phyloP scores from a whole-genome alignment of 2,329 filamentous ascomycete species.

The Aspergillus intermedius region DNA sequence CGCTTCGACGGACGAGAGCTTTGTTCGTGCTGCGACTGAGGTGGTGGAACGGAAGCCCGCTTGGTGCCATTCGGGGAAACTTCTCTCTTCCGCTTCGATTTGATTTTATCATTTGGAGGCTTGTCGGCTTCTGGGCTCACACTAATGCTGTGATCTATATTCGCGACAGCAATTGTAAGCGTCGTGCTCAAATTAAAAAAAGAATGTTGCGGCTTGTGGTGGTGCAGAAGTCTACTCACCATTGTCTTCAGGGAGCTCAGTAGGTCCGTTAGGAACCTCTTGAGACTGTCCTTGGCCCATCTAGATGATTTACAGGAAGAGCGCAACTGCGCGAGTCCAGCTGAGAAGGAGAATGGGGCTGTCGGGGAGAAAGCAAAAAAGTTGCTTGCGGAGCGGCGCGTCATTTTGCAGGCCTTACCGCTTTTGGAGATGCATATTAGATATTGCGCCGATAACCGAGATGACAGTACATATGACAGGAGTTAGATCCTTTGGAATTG shows the following conservation, averaged over 20 bases:
- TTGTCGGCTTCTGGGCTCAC: too few relatives aligned
- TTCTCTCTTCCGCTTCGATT: constrained; percentile 9
- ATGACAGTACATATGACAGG: not conserved
- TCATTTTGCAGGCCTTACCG: constrained; percentile 1
- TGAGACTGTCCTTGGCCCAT: constrained; percentile 19
- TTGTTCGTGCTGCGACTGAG: constrained; percentile 3
- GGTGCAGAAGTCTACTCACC: constrained; percentile 4
- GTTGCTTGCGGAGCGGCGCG: not conserved
- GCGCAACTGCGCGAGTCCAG: not conserved
- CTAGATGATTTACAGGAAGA: not conserved
- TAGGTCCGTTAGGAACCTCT: constrained; percentile 1
- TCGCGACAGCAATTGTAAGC: too few relatives aligned
- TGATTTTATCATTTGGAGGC: not conserved
- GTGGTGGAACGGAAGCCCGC: not conserved
- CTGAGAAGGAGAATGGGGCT: not conserved
- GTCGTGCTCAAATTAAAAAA: too few relatives aligned
- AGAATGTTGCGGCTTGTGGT: not conserved
- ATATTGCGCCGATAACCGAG: not conserved
- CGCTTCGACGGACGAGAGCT: constrained; percentile 19
- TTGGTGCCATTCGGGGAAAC: not conserved
- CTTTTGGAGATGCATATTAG: not conserved
- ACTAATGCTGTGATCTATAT: too few relatives aligned
- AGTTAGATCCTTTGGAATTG: too few relatives aligned
- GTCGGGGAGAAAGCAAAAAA: constrained; percentile 2
- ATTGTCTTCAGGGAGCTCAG: constrained; percentile 1